These are phyloP conservation scores for Camellia lanceoleosa DNA, from an alignment of 148 eudicot species.

Conservation along the genomic window DNA sequence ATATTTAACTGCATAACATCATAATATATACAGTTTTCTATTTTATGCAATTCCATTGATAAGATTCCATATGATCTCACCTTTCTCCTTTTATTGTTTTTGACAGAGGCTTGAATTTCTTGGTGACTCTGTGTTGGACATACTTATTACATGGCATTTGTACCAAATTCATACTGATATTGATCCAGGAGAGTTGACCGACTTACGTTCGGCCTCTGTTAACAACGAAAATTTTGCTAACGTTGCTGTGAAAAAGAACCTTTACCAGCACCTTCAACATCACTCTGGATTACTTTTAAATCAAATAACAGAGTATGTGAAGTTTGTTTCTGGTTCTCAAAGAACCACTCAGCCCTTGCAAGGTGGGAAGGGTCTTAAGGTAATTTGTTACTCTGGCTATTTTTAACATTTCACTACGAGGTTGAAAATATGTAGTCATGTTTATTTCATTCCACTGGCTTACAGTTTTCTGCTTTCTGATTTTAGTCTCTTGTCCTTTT, in stretches of 20 bases:
- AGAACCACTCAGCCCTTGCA: slow-evolving; percentile 35
- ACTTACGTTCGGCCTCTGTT: slow-evolving; percentile 95
- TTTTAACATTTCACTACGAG: neutral
- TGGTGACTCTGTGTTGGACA: slow-evolving; percentile 87
- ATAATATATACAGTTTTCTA: neutral
- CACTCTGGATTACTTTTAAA: slow-evolving; percentile 42
- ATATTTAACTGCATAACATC: neutral
- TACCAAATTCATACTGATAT: slow-evolving; percentile 57
- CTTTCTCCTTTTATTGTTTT: slow-evolving; percentile 6
- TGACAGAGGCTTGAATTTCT: slow-evolving; percentile 90
- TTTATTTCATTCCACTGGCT: neutral
- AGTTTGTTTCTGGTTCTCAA: slow-evolving; percentile 39
- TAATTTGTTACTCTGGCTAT: slow-evolving; percentile 7
- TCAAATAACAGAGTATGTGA: slow-evolving; percentile 59
- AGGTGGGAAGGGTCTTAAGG: slow-evolving; percentile 69
- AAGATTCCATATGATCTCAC: neutral
- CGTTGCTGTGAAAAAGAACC: slow-evolving; percentile 61
- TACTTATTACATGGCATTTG: slow-evolving; percentile 75
- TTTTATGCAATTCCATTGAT: neutral
- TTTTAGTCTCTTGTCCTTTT: neutral
- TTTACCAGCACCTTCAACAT: slow-evolving; percentile 73
- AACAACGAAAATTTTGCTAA: slow-evolving; percentile 85
- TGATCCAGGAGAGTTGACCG: slow-evolving; percentile 90
- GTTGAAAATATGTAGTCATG: neutral
- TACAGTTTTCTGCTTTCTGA: neutral